Evolutionary conservation across 2,329 filamentous ascomycete species (phyloP), one percentile per base, ranked within the genome.

Genomic region (Claviceps maximensis): DNA sequence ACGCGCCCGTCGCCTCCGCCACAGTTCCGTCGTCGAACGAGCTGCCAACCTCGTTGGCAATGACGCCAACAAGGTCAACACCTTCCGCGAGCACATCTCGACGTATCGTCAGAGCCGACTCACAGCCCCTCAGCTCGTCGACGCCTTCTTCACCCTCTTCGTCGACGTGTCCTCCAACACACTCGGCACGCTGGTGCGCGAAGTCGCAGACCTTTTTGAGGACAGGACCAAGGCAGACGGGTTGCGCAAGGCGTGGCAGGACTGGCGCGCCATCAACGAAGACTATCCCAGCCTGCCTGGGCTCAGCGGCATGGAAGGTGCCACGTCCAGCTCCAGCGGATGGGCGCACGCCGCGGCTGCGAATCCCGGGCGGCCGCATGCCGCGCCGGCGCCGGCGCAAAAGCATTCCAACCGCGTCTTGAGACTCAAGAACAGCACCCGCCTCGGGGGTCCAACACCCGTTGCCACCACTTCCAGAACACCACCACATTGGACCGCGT

Each of bases 221-320:
- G 85, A 94, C 59, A 77, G 84, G 49, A 65, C 68, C 19, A 95
- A 95, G 65, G 82, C 82, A 1, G 83, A 85, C 51, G 76, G 74
- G 0, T 72, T 98, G 3, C 79, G 89, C 27, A 85, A 85, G 61
- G 88, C 90, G 1, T 96, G 91, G 89, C 88, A 89, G 60, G 87
- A 95, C 68, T 96, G 91, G 88, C 87, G 88, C 47, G 89, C 89
- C 40, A 93, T 95, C 69, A 94, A 95, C 59, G 90, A 96, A 68
- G 90, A 96, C 65, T 97, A 96, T 60, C 91, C 91, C 0, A 88
- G 87, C 1, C 74, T 97, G 1, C 90, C 91, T 1, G 85, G 86
- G 0, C 77, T 87, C 0, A 78, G 79, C 52, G 84, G 85, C 50
- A 80, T 84, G 68, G 76, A 83, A 40, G 82, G 83, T 27, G 76